Evolutionary conservation across 257 asterid genomes (phyloP), one percentile per base, ranked within the genome.

Genomic region (Plantago ovata): DNA sequence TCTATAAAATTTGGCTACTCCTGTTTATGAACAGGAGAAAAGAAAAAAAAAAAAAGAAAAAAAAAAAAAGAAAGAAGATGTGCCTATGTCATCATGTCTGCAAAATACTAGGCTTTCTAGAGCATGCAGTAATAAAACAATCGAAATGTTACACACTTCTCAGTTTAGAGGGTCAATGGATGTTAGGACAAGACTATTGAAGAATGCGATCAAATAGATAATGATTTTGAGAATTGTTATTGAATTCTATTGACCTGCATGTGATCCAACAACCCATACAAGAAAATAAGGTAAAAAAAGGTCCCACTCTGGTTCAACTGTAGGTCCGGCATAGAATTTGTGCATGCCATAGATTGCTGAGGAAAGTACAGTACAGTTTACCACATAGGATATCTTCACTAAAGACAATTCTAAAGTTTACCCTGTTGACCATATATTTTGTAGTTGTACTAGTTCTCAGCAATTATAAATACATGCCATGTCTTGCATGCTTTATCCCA

Each of bases 221-320:
- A 40, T 39, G 56, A 12, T 50, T 32, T 38, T n/a, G 63, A 60
- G 45, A 54, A 38, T 56, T 43, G 23, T 70, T 53, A 38, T 66
- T 66, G 56, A 66, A 60, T 23, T 49, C 9, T 60, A 40, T 42
- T 14, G 36, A 15, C 60, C 38, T 62, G 63, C 81, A 64, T 78
- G 77, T 73, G 86, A 74, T 71, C 84, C 78, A 81, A 79, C 86
- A 71, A 79, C 77, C 85, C 96, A 78, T 75, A 69, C 21, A 56
- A 54, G 55, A 44, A 79, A 68, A 74, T 79, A 75, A 79, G 76
- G 70, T 47, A 36, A 79, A 66, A 72, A 79, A 77, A 80, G 77
- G 69, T 53, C 67, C 81, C 80, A 70, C 81, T 72, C 55, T 69
- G 19, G 55, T 68, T 68, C 51, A 60, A 13, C 66, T 60, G 56